Evolutionary conservation across 331 rosid species (phyloP).

Genomic region (Phaseolus coccineus): DNA sequence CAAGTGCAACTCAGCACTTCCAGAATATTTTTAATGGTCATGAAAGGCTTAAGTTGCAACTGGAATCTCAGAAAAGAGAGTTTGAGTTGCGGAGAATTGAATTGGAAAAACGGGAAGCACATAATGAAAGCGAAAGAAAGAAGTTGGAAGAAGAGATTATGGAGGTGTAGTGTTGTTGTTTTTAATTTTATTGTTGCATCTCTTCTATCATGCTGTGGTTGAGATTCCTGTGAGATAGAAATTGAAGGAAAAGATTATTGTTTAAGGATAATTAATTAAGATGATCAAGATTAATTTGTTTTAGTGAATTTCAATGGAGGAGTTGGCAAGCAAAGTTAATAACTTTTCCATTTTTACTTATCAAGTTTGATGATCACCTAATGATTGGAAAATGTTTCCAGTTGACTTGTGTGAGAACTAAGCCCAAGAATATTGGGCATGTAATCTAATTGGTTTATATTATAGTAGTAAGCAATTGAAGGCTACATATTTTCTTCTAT

Average conservation of each 20-base stretch:
- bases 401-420: conserved; percentile 12
- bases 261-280: conserved; percentile 6
- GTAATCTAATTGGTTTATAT: conserved; percentile 34
- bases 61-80: conserved; percentile 81
- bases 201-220: conserved; percentile 40
- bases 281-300: conserved; percentile 24
- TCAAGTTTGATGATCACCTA: conserved; percentile 7
- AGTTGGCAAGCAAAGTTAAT: conserved; percentile 7
- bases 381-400: conserved; percentile 34
- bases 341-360: conserved; percentile 18
- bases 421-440: conserved; percentile 21
- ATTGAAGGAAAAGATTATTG: conserved; percentile 15
- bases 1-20: conserved; percentile 86
- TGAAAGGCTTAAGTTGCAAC: conserved; percentile 77
- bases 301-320: conserved; percentile 17
- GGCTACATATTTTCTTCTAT: conserved; percentile 19
- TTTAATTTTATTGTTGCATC: conserved; percentile 36
- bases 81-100: conserved; percentile 75
- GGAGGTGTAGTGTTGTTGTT: conserved; percentile 58
- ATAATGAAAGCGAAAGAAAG: conserved; percentile 81
- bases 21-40: conserved; percentile 84
- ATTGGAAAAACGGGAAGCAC: conserved; percentile 89
- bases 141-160: conserved; percentile 81
- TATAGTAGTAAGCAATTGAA: conserved; percentile 16
- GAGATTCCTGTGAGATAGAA: conserved; percentile 25